These are phyloP conservation scores for Arthroderma sp. DNA, from an alignment of 2,329 filamentous ascomycete genomes.

Conservation along the genomic window DNA sequence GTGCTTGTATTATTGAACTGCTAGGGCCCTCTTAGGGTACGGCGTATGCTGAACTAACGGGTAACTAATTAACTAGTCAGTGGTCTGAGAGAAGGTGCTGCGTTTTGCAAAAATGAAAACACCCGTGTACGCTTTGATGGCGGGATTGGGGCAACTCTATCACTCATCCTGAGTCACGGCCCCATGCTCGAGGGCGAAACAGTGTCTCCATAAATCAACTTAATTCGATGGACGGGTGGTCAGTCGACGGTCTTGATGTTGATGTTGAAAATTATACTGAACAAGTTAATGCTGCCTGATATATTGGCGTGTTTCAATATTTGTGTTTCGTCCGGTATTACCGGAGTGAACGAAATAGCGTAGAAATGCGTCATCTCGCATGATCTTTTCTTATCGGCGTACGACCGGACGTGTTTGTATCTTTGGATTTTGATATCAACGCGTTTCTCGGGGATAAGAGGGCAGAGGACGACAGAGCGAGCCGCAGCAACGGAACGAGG, in stretches of 20 bases:
- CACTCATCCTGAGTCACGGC: conserved; percentile 3
- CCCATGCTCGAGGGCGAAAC: not conserved
- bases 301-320: not conserved
- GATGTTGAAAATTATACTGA: not conserved
- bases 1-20: no score
- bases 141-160: not conserved
- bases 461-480: not conserved
- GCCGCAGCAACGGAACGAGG: no score
- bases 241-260: not conserved
- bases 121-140: not conserved
- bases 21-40: no score
- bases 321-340: conserved; percentile 1
- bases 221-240: not conserved
- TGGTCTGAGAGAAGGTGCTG: no score
- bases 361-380: not conserved
- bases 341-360: not conserved
- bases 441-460: not conserved
- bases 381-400: not conserved
- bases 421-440: not conserved
- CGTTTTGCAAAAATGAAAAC: not conserved
- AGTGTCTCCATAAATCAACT: not conserved
- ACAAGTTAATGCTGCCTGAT: conserved; percentile 3
- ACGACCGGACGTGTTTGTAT: no score
- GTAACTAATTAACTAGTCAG: no score
- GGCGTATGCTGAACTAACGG: no score